Conservation (phyloP, 192 early-diverging fungal species). For the Coemansia sp. region DNA sequence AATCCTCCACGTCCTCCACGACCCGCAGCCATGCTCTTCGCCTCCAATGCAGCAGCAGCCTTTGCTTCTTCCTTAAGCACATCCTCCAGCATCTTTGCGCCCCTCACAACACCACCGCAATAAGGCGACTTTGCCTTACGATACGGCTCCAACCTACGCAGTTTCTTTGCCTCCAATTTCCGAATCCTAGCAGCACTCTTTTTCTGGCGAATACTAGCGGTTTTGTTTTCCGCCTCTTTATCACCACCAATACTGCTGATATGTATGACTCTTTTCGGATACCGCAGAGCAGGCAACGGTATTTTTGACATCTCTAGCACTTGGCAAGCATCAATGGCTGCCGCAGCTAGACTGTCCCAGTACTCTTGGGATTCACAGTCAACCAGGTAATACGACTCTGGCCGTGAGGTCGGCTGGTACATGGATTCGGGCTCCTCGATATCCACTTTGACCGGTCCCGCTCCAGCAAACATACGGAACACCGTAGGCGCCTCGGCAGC, state of each 20-base stretch:
- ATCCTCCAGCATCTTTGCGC: slow-evolving; percentile 37
- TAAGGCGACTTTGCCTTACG: slow-evolving; percentile 29
- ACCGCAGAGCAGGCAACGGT: slow-evolving; percentile 29
- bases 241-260: slow-evolving; percentile 7
- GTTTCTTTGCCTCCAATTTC: slow-evolving; percentile 5
- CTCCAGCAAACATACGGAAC: slow-evolving; percentile 42
- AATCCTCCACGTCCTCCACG: slow-evolving; percentile 11
- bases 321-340: slow-evolving; percentile 28
- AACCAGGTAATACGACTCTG: slow-evolving; percentile 29
- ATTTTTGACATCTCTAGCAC: slow-evolving; percentile 13
- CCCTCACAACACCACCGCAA: slow-evolving; percentile 31
- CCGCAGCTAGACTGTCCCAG: slow-evolving; percentile 27
- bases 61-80: slow-evolving; percentile 36
- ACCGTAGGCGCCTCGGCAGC: slow-evolving; percentile 4
- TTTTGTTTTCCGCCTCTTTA: neutral
- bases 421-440: slow-evolving; percentile 14
- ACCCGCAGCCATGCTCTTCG: slow-evolving; percentile 5
- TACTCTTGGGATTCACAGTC: slow-evolving; percentile 51
- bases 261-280: slow-evolving; percentile 31
- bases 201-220: neutral
- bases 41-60: slow-evolving; percentile 5
- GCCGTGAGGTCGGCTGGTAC: slow-evolving; percentile 22
- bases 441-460: slow-evolving; percentile 34
- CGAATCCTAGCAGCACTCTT: slow-evolving; percentile 3
- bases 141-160: slow-evolving; percentile 7